Conservation (phyloP, 345 rosid species). For the Eucalyptus cloeziana region DNA sequence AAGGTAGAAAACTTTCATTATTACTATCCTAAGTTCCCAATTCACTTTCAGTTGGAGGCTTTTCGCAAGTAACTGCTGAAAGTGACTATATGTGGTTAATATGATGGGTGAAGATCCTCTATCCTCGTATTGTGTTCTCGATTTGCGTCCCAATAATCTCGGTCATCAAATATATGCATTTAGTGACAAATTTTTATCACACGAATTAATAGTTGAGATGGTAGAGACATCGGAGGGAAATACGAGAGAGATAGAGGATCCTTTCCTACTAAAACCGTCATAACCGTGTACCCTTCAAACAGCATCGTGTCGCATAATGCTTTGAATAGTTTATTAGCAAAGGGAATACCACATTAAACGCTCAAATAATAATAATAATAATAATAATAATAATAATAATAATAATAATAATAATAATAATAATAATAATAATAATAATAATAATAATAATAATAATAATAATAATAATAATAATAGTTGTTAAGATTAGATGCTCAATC, state of each 20-base stretch:
- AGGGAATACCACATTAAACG: neutral
- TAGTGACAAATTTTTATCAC: neutral
- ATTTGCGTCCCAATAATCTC: neutral
- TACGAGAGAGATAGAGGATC: neutral
- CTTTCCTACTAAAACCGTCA: neutral
- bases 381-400: too few species aligned
- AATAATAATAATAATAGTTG: too few species aligned
- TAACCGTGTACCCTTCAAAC: neutral
- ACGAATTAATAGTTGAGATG: neutral
- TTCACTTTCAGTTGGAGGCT: neutral
- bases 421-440: too few species aligned
- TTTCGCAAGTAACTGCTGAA: neutral
- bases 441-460: too few species aligned
- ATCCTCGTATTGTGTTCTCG: neutral
- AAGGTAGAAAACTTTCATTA: neutral
- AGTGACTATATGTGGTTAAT: neutral
- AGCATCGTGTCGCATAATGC: neutral
- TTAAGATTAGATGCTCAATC: too few species aligned
- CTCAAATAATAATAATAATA: neutral
- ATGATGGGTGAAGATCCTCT: neutral
- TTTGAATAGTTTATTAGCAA: neutral
- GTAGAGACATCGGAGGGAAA: neutral
- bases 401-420: too few species aligned
- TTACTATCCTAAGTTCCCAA: neutral
- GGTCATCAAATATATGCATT: neutral